phyloP scores from a whole-genome alignment of 352 stramenopile species.

The Plasmopara muralis region DNA sequence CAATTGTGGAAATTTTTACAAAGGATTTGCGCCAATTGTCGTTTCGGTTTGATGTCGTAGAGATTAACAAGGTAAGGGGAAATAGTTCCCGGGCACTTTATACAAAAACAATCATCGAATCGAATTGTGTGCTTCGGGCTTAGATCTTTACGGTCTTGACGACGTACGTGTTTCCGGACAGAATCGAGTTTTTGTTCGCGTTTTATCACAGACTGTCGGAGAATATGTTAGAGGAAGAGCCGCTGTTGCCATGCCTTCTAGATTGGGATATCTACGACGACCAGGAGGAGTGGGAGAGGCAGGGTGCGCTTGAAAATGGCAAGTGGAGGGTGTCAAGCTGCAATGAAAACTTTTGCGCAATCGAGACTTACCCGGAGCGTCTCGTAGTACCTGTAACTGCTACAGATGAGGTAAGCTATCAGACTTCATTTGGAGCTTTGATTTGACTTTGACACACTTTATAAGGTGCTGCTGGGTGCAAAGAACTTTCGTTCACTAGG shows the following conservation, averaged over 20 bases:
- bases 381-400: conserved; percentile 90
- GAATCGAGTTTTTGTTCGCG: conserved; percentile 79
- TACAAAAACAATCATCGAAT: background rate
- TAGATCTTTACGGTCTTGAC: conserved; percentile 74
- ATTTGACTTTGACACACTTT: no score
- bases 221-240: conserved; percentile 36
- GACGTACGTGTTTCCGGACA: conserved; percentile 79
- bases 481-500: no score
- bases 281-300: conserved; percentile 59
- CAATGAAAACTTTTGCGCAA: conserved; percentile 75
- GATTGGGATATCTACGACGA: conserved; percentile 70
- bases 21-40: conserved; percentile 74
- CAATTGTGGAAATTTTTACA: conserved; percentile 65
- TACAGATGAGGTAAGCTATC: conserved; percentile 61
- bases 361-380: conserved; percentile 90
- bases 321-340: conserved; percentile 58
- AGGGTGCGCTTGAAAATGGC: conserved; percentile 60
- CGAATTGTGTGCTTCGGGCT: conserved; percentile 6
- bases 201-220: conserved; percentile 74
- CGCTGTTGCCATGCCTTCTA: conserved; percentile 42
- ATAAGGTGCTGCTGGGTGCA: no score
- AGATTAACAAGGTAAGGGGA: conserved; percentile 49
- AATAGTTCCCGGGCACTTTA: background rate
- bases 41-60: conserved; percentile 68
- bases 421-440: no score